Evolutionary conservation across 208 protist genomes (phyloP).

Genomic region (Kentomonas sorsogonicus): DNA sequence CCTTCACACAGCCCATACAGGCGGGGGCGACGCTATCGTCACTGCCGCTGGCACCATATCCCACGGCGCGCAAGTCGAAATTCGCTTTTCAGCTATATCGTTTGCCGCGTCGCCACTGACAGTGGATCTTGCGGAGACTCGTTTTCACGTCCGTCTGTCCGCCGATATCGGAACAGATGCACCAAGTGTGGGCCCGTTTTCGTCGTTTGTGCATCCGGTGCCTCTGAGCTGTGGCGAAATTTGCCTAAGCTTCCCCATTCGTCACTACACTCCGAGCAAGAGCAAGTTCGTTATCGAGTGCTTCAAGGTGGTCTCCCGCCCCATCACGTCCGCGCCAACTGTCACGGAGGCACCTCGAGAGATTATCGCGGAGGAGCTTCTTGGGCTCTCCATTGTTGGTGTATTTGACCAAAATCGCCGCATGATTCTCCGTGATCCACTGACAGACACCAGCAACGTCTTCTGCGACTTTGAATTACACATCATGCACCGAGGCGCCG

Average conservation of each 20-base stretch:
- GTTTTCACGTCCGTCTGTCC: constrained; percentile 64
- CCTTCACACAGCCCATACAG: no score
- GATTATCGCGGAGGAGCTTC: constrained; percentile 60
- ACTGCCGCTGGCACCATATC: no score
- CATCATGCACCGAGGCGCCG: no score
- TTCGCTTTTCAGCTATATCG: constrained; percentile 57
- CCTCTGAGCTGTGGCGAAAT: constrained; percentile 58
- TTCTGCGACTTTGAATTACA: constrained; percentile 24
- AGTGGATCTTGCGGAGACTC: constrained; percentile 59
- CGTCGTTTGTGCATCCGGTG: constrained; percentile 79
- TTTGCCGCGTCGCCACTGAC: constrained; percentile 59
- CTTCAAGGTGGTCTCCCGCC: constrained; percentile 54
- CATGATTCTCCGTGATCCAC: constrained; percentile 57
- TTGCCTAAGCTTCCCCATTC: constrained; percentile 61
- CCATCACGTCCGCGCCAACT: background rate
- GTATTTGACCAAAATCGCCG: constrained; percentile 65
- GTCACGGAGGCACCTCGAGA: constrained; percentile 30
- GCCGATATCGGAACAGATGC: constrained; percentile 72
- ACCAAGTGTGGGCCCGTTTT: constrained; percentile 61
- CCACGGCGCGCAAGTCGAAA: constrained; percentile 31
- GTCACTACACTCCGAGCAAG: constrained; percentile 50
- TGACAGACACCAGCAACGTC: constrained; percentile 39
- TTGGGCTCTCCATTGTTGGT: constrained; percentile 73
- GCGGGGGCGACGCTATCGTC: no score
- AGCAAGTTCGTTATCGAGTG: constrained; percentile 74